A percentile compares a stretch with the other conserved stretches of the same genome.
Conservation (phyloP, 805 yeast genomes). For the Blastobotrys robertii region DNA sequence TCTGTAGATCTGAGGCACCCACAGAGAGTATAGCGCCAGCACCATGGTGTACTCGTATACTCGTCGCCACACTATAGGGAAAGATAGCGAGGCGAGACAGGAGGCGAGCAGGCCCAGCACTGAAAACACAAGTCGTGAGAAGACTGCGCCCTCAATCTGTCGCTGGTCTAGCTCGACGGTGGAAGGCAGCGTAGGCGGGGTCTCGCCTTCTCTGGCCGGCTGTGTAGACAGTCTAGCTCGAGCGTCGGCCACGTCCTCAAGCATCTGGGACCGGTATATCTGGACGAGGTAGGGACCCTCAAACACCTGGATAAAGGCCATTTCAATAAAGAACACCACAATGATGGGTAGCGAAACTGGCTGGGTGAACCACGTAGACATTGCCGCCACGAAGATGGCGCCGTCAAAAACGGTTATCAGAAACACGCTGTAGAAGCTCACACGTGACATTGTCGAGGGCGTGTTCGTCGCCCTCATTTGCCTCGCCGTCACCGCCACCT, state of each 20-base stretch:
- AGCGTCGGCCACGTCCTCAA: constrained; percentile 20
- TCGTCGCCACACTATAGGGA: constrained; percentile 51
- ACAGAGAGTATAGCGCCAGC: constrained; percentile 52
- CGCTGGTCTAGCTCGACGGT: constrained; percentile 37
- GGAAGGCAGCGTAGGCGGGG: constrained; percentile 36
- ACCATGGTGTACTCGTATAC: constrained; percentile 49
- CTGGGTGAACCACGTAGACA: constrained; percentile 47
- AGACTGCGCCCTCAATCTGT: constrained; percentile 45
- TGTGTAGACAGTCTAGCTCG: constrained; percentile 47
- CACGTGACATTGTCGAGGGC: constrained; percentile 67
- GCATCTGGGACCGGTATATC: constrained; percentile 55
- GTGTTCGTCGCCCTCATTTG: constrained; percentile 69
- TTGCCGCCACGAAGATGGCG: constrained; percentile 49
- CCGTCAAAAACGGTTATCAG: constrained; percentile 63
- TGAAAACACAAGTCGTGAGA: constrained; percentile 46
- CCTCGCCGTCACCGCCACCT: constrained; percentile 47
- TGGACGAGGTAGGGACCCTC: constrained; percentile 65
- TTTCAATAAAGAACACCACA: constrained; percentile 58
- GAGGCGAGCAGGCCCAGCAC: constrained; percentile 48
- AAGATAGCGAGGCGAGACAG: constrained; percentile 44
- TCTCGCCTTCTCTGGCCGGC: constrained; percentile 31
- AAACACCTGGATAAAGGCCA: constrained; percentile 61
- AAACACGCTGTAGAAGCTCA: constrained; percentile 56
- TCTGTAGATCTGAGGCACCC: constrained; percentile 84
- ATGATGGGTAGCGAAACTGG: constrained; percentile 57